Conservation (phyloP, 106 monocot genomes). For the Dactylorhiza incarnata region DNA sequence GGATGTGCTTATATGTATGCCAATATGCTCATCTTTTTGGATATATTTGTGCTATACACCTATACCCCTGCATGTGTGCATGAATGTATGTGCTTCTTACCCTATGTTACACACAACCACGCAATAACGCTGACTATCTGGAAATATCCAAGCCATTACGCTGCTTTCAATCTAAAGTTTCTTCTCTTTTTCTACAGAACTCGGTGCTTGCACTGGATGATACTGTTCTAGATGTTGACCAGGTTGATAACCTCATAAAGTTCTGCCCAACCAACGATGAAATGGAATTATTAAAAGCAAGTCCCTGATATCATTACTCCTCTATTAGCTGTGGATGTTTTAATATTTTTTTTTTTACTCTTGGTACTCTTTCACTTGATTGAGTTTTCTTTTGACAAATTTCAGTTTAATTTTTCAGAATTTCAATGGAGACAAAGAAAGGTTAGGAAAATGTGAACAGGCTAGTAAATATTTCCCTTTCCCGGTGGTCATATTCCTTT, state of each 20-base stretch:
- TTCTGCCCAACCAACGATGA: slow-evolving; percentile 94
- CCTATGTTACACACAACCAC: not conserved
- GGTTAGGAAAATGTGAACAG: slow-evolving; percentile 89
- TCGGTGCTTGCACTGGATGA: slow-evolving; percentile 87
- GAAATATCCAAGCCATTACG: too few relatives aligned
- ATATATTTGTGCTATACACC: not conserved
- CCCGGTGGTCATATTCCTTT: not conserved
- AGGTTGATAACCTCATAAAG: slow-evolving; percentile 94
- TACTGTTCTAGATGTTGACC: slow-evolving; percentile 80
- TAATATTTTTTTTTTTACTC: not conserved
- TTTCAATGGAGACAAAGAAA: slow-evolving; percentile 78
- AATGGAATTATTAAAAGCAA: slow-evolving; percentile 84
- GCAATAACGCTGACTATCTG: not conserved
- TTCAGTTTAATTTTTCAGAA: slow-evolving; percentile 29
- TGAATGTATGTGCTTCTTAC: not conserved
- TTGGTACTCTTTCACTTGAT: not conserved
- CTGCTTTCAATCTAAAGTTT: not conserved
- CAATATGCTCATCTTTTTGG: not conserved
- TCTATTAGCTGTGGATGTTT: not conserved
- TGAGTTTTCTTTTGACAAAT: not conserved
- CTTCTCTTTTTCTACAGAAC: slow-evolving; percentile 31
- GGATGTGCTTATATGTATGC: not conserved
- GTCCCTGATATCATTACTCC: not conserved
- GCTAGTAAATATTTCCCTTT: slow-evolving; percentile 29
- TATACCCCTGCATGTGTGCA: not conserved